These are phyloP conservation scores for Hypsizygus marmoreus DNA, from an alignment of 768 basidiomycete genomes.

Conservation along the genomic window DNA sequence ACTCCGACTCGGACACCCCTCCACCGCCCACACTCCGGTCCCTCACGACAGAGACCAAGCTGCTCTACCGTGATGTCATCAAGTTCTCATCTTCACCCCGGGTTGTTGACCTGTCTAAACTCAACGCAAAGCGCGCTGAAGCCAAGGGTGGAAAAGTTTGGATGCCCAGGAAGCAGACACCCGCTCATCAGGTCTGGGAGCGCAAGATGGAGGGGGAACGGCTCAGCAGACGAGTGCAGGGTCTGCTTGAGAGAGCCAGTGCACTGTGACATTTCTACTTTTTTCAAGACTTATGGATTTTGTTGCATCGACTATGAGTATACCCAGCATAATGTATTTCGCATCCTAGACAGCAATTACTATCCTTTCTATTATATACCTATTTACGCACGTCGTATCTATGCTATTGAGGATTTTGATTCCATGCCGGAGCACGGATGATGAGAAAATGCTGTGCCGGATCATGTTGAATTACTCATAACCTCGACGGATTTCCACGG, in stretches of 20 bases:
- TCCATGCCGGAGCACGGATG: no score
- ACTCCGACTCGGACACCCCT: conserved; percentile 48
- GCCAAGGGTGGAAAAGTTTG: conserved; percentile 60
- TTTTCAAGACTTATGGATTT: not conserved
- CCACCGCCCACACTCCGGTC: conserved; percentile 58
- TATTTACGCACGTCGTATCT: no score
- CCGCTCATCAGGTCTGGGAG: conserved; percentile 80
- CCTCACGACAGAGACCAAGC: conserved; percentile 79
- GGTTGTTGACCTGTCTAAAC: conserved; percentile 80
- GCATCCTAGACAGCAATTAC: not conserved
- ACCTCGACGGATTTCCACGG: not conserved
- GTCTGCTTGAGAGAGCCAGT: conserved; percentile 67
- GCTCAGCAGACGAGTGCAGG: conserved; percentile 68
- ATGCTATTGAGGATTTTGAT: no score
- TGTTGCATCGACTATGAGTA: not conserved
- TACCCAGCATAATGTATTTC: conserved; percentile 4
- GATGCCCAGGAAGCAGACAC: conserved; percentile 79
- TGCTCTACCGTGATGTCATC: conserved; percentile 88
- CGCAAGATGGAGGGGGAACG: conserved; percentile 75
- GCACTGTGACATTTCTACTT: conserved; percentile 23
- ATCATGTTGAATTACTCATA: not conserved
- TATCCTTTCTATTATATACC: not conserved
- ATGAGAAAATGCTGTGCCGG: no score
- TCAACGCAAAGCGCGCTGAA: conserved; percentile 54
- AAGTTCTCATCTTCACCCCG: conserved; percentile 79